These are phyloP conservation scores for Arthonia radiata DNA, from an alignment of 495 filamentous ascomycete genomes.

Conservation along the genomic window DNA sequence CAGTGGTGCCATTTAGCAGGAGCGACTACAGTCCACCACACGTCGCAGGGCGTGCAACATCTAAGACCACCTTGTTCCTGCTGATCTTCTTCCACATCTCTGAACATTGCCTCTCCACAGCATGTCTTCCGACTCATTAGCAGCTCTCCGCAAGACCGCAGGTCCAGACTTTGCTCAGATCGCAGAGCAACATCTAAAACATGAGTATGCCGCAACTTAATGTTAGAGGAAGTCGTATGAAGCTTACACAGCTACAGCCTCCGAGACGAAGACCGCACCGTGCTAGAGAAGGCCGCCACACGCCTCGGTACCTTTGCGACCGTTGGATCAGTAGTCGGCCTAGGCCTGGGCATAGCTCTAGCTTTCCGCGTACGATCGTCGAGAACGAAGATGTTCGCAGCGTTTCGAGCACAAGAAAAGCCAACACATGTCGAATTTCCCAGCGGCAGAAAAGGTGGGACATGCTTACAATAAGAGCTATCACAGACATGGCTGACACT, in stretches of 20 bases:
- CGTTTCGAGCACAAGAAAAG: conserved; percentile 29
- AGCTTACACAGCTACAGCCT: conserved; percentile 15
- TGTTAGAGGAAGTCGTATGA: background rate
- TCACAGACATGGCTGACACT: conserved; percentile 1
- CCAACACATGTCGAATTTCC: conserved; percentile 37
- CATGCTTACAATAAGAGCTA: no score
- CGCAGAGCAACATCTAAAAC: conserved; percentile 36
- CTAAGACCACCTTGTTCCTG: no score
- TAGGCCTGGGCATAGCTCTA: conserved; percentile 30
- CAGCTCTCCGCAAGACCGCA: conserved; percentile 26
- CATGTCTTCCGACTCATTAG: conserved; percentile 26
- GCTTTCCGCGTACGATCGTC: conserved; percentile 29
- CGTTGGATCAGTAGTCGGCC: conserved; percentile 32
- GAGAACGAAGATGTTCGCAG: conserved; percentile 29
- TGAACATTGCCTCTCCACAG: conserved; percentile 1
- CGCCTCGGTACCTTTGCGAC: conserved; percentile 26
- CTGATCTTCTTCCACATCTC: no score
- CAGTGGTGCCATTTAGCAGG: no score
- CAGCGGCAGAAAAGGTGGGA: conserved; percentile 29
- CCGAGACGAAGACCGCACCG: conserved; percentile 29
- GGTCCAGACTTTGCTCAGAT: conserved; percentile 28
- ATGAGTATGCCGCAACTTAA: conserved; percentile 23
- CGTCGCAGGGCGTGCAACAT: no score
- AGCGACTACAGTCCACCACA: no score
- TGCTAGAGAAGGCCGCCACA: conserved; percentile 24